Evolutionary conservation across 176 grass and related monocot species (phyloP).

Genomic region (Urochloa ruziziensis): DNA sequence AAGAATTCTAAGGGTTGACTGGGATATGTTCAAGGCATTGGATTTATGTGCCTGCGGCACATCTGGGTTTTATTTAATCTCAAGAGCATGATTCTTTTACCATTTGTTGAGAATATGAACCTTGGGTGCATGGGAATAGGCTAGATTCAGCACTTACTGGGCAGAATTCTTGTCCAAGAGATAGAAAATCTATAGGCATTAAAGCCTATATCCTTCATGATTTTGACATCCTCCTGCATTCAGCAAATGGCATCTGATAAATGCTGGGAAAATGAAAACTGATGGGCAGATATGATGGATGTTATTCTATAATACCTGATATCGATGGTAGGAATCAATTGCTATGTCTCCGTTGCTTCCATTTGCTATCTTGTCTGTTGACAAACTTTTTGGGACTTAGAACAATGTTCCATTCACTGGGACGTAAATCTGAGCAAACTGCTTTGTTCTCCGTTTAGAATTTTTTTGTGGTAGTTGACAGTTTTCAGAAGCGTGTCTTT

Average conservation of each 20-base stretch:
- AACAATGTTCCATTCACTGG: not conserved
- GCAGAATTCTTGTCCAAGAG: constrained; percentile 83
- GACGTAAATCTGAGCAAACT: not conserved
- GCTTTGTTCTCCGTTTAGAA: not conserved
- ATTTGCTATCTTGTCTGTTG: constrained; percentile 69
- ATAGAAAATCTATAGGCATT: constrained; percentile 84
- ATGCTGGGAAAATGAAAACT: not conserved
- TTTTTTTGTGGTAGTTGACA: not conserved
- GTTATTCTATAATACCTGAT: constrained; percentile 44
- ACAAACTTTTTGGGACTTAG: not conserved
- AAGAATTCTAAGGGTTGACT: not conserved
- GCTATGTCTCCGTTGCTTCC: constrained; percentile 71
- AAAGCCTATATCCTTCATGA: constrained; percentile 77
- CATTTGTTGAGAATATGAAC: not conserved
- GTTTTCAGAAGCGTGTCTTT: not conserved
- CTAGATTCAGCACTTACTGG: constrained; percentile 57
- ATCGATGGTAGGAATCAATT: constrained; percentile 77
- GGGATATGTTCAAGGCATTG: constrained; percentile 5
- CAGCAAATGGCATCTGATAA: constrained; percentile 14
- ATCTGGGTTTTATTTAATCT: constrained; percentile 2
- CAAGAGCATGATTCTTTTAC: not conserved
- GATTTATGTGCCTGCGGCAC: not conserved
- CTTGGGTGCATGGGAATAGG: not conserved
- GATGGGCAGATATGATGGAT: not conserved
- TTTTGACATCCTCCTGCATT: constrained; percentile 69